Evolutionary conservation across 2,329 filamentous ascomycete genomes (phyloP).

Genomic region (Colletotrichum zoysiae): DNA sequence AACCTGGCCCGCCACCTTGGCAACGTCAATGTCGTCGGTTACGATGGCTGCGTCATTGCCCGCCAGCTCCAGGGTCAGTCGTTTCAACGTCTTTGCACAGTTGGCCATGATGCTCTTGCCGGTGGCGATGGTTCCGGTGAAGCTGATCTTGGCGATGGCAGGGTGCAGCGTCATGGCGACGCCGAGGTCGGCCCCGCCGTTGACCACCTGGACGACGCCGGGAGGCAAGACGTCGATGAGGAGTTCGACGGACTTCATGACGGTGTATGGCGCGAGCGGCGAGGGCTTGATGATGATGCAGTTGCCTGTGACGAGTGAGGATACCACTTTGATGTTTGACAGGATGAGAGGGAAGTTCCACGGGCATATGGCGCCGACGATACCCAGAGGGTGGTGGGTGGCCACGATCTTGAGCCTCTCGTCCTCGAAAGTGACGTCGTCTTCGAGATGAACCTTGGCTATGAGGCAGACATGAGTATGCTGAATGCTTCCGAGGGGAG

Average conservation of each 20-base stretch:
- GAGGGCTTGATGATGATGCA: conserved; percentile 65
- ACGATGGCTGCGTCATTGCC: conserved; percentile 69
- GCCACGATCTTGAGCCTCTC: conserved; percentile 56
- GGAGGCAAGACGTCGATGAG: conserved; percentile 62
- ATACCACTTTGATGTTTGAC: conserved; percentile 63
- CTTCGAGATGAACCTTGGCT: conserved; percentile 55
- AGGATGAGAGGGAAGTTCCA: conserved; percentile 70
- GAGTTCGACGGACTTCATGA: conserved; percentile 65
- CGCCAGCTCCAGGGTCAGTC: conserved; percentile 65
- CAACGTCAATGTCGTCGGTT: conserved; percentile 65
- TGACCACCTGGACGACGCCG: conserved; percentile 68
- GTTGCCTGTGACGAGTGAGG: conserved; percentile 64
- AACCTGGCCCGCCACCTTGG: conserved; percentile 55
- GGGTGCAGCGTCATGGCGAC: conserved; percentile 66
- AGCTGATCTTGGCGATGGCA: conserved; percentile 68
- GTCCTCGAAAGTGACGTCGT: conserved; percentile 62
- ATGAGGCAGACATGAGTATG: conserved; percentile 3
- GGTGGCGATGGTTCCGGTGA: conserved; percentile 68
- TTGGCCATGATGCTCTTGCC: conserved; percentile 62
- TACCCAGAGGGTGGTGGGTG: conserved; percentile 61
- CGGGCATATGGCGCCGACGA: conserved; percentile 67
- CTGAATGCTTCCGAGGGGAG: background rate
- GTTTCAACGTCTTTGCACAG: conserved; percentile 65
- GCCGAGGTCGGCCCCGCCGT: conserved; percentile 66
- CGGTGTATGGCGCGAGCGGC: conserved; percentile 66